A percentile compares a stretch with the other conserved stretches of the same genome.
phyloP scores from a whole-genome alignment of 768 basidiomycete species.

The Rubroboletus satanas region DNA sequence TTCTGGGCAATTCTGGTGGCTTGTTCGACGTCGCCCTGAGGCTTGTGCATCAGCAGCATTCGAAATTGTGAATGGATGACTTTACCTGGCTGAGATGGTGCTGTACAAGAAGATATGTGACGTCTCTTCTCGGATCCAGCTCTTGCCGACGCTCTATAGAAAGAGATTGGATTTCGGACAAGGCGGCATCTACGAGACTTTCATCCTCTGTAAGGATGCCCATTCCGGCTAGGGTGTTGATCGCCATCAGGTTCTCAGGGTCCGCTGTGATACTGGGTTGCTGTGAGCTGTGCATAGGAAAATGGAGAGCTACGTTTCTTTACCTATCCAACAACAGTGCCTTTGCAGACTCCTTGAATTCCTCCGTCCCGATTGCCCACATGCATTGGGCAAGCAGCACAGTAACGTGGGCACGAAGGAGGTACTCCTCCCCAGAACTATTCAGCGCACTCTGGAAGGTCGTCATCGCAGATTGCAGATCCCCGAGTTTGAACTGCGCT shows the following conservation, averaged over 20 bases:
- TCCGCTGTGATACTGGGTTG: conserved; percentile 65
- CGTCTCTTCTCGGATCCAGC: conserved; percentile 67
- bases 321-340: conserved; percentile 79
- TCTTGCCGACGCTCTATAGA: conserved; percentile 59
- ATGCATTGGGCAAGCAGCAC: conserved; percentile 82
- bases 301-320: conserved; percentile 18
- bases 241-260: conserved; percentile 73
- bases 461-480: conserved; percentile 59
- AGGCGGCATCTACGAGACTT: conserved; percentile 76
- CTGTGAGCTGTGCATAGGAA: conserved; percentile 13
- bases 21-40: conserved; percentile 45
- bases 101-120: conserved; percentile 67
- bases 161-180: conserved; percentile 73
- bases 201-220: conserved; percentile 79
- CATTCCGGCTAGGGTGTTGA: conserved; percentile 86
- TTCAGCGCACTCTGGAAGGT: conserved; percentile 66
- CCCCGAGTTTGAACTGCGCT: conserved; percentile 60
- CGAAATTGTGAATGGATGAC: neutral
- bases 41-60: neutral
- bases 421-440: conserved; percentile 44
- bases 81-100: conserved; percentile 72
- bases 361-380: conserved; percentile 78
- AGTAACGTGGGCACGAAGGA: conserved; percentile 61
- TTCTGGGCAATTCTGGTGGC: conserved; percentile 55
- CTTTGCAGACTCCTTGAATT: conserved; percentile 75